These are phyloP conservation scores for Auriculariales sp. DNA, from an alignment of 768 basidiomycete genomes.

Conservation along the genomic window DNA sequence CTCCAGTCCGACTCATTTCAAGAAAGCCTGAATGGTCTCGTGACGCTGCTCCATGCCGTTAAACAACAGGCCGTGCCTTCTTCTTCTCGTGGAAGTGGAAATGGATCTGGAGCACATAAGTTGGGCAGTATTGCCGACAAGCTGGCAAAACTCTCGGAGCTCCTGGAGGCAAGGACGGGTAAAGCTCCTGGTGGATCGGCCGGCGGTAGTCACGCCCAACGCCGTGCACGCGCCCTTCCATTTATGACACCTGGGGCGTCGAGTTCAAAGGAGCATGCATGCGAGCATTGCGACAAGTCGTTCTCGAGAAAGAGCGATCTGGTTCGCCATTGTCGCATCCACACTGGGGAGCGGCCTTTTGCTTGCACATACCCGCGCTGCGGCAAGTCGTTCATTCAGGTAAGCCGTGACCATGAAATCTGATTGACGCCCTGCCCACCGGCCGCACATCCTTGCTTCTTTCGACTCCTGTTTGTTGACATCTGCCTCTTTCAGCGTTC, in stretches of 20 bases:
- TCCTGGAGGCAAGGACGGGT: constrained; percentile 42
- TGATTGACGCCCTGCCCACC: not conserved
- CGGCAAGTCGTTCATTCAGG: constrained; percentile 88
- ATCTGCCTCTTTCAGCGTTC: constrained; percentile 43
- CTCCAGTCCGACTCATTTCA: constrained; percentile 11
- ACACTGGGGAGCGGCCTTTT: constrained; percentile 82
- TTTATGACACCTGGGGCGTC: constrained; percentile 25
- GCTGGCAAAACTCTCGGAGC: constrained; percentile 53
- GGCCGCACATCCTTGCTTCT: constrained; percentile 5
- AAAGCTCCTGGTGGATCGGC: constrained; percentile 21
- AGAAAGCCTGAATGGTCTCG: constrained; percentile 44
- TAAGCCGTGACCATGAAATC: constrained; percentile 13
- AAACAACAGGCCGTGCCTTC: constrained; percentile 22
- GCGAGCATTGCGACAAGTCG: constrained; percentile 64
- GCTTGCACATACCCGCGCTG: constrained; percentile 57
- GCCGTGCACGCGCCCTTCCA: constrained; percentile 7
- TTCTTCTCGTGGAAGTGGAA: constrained; percentile 30
- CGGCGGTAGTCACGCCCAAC: constrained; percentile 1
- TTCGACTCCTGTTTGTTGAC: not conserved
- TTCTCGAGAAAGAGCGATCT: constrained; percentile 78
- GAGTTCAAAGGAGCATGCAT: constrained; percentile 38
- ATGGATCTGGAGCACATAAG: constrained; percentile 7
- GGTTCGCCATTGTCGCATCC: constrained; percentile 74
- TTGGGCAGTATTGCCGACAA: constrained; percentile 68
- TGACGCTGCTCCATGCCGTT: constrained; percentile 69